Evolutionary conservation across 1,284 basidiomycete species (phyloP).

Genomic region (Wallemia mellicola): DNA sequence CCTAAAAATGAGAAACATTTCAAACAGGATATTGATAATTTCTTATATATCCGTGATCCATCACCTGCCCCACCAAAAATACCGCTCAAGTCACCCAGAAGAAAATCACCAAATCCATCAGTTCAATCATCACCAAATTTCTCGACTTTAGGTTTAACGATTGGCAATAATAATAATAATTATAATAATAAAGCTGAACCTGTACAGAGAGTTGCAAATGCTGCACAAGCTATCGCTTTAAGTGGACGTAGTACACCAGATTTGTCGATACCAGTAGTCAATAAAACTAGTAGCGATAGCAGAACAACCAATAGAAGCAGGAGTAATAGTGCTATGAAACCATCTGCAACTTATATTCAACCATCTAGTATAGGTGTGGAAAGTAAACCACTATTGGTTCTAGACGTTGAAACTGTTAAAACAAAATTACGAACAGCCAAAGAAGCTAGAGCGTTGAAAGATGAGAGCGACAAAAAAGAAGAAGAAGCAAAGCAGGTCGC

Average conservation of each 20-base stretch:
- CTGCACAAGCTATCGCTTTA: neutral
- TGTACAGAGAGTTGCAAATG: too few species aligned
- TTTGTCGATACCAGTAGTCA: neutral
- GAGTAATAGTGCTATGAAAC: neutral
- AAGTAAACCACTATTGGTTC: neutral
- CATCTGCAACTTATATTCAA: neutral
- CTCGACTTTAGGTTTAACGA: too few species aligned
- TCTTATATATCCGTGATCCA: too few species aligned
- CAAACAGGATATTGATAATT: neutral
- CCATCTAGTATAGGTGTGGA: neutral
- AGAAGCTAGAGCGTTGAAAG: neutral
- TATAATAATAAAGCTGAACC: too few species aligned
- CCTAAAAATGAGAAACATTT: neutral
- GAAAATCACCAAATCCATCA: too few species aligned
- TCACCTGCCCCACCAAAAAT: too few species aligned
- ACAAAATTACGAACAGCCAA: neutral
- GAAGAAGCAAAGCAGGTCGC: neutral
- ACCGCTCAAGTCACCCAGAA: too few species aligned
- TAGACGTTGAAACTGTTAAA: neutral
- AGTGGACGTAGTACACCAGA: neutral
- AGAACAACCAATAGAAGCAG: neutral
- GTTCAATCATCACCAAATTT: too few species aligned
- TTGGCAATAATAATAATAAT: too few species aligned
- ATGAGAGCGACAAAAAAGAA: neutral
- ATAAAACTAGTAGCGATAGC: neutral